These are phyloP conservation scores for Fusarium pseudoanthophilum DNA, from an alignment of 2,329 filamentous ascomycete genomes.

Conservation along the genomic window DNA sequence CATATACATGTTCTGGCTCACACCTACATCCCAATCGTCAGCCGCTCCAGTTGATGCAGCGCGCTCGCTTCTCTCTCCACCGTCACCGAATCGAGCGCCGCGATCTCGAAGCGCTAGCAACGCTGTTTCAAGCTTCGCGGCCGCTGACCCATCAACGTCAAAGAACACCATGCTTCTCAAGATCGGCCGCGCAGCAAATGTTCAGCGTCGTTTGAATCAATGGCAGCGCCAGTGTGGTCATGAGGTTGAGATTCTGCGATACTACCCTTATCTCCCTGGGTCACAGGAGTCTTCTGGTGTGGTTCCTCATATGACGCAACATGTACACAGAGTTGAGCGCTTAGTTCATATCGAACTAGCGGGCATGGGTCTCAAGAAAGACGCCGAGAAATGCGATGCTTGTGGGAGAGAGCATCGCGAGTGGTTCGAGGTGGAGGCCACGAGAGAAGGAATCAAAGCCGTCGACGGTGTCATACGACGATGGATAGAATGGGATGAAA, in stretches of 20 bases:
- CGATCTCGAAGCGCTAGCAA: slow-evolving; percentile 63
- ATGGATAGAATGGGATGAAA: slow-evolving; percentile 88
- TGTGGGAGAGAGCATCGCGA: slow-evolving; percentile 91
- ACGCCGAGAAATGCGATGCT: slow-evolving; percentile 71
- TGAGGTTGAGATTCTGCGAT: slow-evolving; percentile 86
- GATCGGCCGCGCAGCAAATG: slow-evolving; percentile 78
- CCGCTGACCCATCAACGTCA: slow-evolving; percentile 39
- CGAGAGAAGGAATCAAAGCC: slow-evolving; percentile 73
- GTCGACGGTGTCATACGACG: slow-evolving; percentile 77
- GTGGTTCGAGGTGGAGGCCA: slow-evolving; percentile 93
- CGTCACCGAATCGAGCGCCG: slow-evolving; percentile 50
- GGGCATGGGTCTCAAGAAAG: slow-evolving; percentile 65
- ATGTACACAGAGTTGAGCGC: slow-evolving; percentile 88
- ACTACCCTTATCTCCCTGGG: slow-evolving; percentile 82
- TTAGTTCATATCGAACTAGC: slow-evolving; percentile 91
- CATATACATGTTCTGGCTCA: slow-evolving; percentile 99
- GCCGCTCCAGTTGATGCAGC: slow-evolving; percentile 68
- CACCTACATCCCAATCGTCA: slow-evolving; percentile 63
- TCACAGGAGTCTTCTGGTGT: slow-evolving; percentile 44
- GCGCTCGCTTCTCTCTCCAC: slow-evolving; percentile 67
- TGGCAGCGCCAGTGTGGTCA: slow-evolving; percentile 96
- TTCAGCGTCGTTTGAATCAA: slow-evolving; percentile 89
- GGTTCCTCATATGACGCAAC: slow-evolving; percentile 76
- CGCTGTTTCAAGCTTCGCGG: slow-evolving; percentile 63
- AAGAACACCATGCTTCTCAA: slow-evolving; percentile 71